Conservation (phyloP, 176 grass and related monocot species). For the Oryza coarctata region DNA sequence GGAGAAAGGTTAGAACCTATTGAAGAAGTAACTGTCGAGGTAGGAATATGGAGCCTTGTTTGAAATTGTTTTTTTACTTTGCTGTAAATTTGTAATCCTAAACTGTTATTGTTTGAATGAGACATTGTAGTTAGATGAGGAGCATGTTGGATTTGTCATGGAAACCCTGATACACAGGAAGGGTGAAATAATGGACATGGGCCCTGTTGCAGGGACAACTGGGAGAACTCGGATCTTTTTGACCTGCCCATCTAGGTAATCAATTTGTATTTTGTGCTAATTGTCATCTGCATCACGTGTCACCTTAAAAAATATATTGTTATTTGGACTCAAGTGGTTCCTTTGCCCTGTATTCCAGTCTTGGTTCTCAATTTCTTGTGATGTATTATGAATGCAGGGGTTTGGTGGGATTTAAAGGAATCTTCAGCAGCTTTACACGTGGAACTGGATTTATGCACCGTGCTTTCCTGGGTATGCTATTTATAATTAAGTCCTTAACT, state of each 20-base stretch:
- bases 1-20: conserved; percentile 81
- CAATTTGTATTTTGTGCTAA: background rate
- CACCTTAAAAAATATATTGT: background rate
- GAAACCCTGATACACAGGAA: conserved; percentile 86
- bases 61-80: conserved; percentile 24
- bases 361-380: conserved; percentile 2
- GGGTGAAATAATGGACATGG: conserved; percentile 93
- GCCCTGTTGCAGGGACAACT: conserved; percentile 75
- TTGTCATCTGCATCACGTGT: conserved; percentile 8
- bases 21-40: conserved; percentile 99
- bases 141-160: conserved; percentile 92
- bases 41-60: conserved; percentile 41
- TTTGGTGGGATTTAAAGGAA: conserved; percentile 90
- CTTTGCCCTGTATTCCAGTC: conserved; percentile 7
- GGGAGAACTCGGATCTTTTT: conserved; percentile 82
- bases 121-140: conserved; percentile 84
- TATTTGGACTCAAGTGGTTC: conserved; percentile 9
- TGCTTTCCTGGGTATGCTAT: conserved; percentile 78
- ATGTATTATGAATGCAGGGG: conserved; percentile 69
- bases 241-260: conserved; percentile 97
- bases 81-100: conserved; percentile 11
- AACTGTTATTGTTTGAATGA: conserved; percentile 26
- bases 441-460: conserved; percentile 99
- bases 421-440: conserved; percentile 95
- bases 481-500: conserved; percentile 29